Percentiles rank a stretch among this genome's conserved stretches.
These are phyloP conservation scores for Abrus pulchellus DNA, from an alignment of 306 rosid genomes.

Conservation along the genomic window DNA sequence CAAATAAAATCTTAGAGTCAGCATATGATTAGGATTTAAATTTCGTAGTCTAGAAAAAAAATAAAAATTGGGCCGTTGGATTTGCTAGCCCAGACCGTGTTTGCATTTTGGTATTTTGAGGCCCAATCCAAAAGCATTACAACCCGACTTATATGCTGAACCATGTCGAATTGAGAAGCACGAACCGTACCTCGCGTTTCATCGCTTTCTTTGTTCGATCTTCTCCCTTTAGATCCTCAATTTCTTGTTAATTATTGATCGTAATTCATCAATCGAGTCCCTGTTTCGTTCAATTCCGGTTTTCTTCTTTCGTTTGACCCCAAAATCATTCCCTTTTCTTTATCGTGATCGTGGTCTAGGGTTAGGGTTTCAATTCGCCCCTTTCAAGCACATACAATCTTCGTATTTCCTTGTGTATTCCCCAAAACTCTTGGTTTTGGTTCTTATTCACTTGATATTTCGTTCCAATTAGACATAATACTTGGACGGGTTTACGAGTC, in stretches of 20 bases:
- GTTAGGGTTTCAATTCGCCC: conserved; percentile 55
- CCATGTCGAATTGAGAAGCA: conserved; percentile 40
- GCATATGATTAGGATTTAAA: no score
- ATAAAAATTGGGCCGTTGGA: no score
- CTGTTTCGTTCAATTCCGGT: conserved; percentile 33
- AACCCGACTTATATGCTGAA: background rate
- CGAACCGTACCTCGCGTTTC: conserved; percentile 54
- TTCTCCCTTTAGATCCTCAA: conserved; percentile 16
- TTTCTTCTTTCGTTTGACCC: conserved; percentile 42
- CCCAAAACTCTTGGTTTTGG: conserved; percentile 13
- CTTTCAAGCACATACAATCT: conserved; percentile 21
- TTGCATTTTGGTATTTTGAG: no score
- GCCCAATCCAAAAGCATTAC: no score
- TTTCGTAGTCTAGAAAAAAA: no score
- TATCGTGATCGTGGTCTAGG: conserved; percentile 48
- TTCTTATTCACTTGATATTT: conserved; percentile 31
- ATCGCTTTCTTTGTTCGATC: conserved; percentile 41
- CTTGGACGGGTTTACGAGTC: conserved; percentile 18
- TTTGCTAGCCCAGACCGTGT: no score
- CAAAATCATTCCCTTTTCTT: conserved; percentile 37
- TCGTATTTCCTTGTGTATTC: conserved; percentile 22
- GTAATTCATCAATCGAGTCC: conserved; percentile 42
- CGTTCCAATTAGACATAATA: conserved; percentile 30
- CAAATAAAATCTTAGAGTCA: no score
- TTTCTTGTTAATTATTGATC: conserved; percentile 33